Conservation (phyloP, 164 flowering plant genomes). For the Chimonanthus praecox region DNA sequence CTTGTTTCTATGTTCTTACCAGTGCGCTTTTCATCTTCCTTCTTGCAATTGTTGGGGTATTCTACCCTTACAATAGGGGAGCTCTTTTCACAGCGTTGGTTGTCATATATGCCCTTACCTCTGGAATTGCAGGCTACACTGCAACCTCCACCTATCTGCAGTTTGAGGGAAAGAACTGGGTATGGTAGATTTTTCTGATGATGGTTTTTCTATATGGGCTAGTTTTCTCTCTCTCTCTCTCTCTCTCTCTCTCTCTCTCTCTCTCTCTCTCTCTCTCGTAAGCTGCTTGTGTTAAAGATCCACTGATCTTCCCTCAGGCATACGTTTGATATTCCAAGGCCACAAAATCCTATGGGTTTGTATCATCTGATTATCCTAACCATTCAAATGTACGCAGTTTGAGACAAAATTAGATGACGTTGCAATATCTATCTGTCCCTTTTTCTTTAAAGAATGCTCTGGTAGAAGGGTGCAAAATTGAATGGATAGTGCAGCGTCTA, state of each 20-base stretch:
- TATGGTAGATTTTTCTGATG: conserved; percentile 5
- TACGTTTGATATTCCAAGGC: too few species aligned
- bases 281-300: too few species aligned
- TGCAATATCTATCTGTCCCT: too few species aligned
- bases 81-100: conserved; percentile 30
- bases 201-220: neutral
- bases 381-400: too few species aligned
- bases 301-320: too few species aligned
- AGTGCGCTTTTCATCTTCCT: conserved; percentile 27
- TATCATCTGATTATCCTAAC: too few species aligned
- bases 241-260: too few species aligned
- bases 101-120: conserved; percentile 31
- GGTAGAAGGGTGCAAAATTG: neutral
- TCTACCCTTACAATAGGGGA: conserved; percentile 30
- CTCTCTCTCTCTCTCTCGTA: too few species aligned
- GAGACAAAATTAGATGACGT: too few species aligned
- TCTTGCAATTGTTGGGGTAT: conserved; percentile 28
- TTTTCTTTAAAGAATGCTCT: too few species aligned
- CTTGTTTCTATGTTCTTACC: neutral
- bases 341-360: too few species aligned
- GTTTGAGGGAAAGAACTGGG: conserved; percentile 32
- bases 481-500: neutral
- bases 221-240: neutral
- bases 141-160: conserved; percentile 26
- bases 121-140: conserved; percentile 29